Conservation (phyloP, 1,284 basidiomycete genomes). For the Ustilago trichophora region DNA sequence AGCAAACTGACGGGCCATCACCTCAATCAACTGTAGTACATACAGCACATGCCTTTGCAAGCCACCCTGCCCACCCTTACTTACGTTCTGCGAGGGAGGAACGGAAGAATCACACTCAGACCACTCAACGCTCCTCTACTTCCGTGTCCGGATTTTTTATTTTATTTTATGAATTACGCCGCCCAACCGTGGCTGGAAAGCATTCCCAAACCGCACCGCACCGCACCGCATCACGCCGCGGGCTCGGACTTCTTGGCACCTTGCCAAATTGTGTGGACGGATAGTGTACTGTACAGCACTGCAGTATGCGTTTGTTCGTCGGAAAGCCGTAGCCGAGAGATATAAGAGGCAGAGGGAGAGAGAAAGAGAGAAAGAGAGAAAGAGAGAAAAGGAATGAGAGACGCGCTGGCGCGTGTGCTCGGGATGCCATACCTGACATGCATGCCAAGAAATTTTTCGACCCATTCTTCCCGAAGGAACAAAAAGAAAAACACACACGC, state of each 20-base stretch:
- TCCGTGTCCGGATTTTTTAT: too few species aligned
- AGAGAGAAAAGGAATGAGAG: neutral
- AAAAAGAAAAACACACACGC: too few species aligned
- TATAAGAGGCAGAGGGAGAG: neutral
- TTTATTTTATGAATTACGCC: too few species aligned
- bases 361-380: neutral
- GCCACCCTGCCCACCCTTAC: neutral
- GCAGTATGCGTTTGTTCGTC: neutral
- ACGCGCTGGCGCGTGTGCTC: too few species aligned
- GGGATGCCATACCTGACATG: neutral
- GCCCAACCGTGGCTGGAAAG: too few species aligned
- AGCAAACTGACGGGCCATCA: too few species aligned
- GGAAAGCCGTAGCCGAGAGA: slow-evolving; percentile 4
- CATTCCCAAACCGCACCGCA: neutral
- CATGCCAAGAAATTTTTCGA: neutral
- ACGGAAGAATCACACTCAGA: neutral
- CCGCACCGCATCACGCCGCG: neutral
- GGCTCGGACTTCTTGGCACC: slow-evolving; percentile 12
- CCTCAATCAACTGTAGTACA: too few species aligned
- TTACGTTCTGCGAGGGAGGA: slow-evolving; percentile 1
- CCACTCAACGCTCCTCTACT: too few species aligned
- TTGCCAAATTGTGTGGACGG: neutral
- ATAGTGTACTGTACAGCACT: too few species aligned
- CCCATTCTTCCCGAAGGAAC: too few species aligned
- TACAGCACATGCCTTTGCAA: too few species aligned